Percentiles rank a stretch among this genome's conserved stretches.
These are phyloP conservation scores for Blepharisma stoltei DNA, from an alignment of 73 alveolate species.

Conservation along the genomic window DNA sequence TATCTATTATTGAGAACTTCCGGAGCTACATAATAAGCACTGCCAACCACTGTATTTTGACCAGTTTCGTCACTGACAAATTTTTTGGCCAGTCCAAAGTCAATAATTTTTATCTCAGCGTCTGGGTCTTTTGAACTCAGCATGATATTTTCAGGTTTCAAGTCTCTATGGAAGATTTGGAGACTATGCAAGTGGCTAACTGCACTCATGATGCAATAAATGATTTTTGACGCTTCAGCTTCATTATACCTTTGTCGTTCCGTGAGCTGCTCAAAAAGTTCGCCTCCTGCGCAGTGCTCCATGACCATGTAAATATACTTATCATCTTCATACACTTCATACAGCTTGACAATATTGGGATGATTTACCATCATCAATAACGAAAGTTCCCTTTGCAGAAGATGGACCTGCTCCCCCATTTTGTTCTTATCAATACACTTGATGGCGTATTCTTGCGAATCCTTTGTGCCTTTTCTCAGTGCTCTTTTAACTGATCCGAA, in stretches of 20 bases:
- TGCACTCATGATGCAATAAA: constrained; percentile 58
- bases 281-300: constrained; percentile 65
- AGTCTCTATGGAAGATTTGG: constrained; percentile 70
- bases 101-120: constrained; percentile 78
- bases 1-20: constrained; percentile 47
- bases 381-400: constrained; percentile 30
- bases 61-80: background rate
- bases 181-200: constrained; percentile 63
- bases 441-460: constrained; percentile 37
- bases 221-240: constrained; percentile 55
- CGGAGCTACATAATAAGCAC: constrained; percentile 57
- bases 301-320: constrained; percentile 54
- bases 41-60: constrained; percentile 39
- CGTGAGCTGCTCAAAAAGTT: constrained; percentile 43
- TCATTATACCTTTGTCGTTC: constrained; percentile 44
- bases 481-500: constrained; percentile 27
- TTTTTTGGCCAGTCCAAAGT: constrained; percentile 71
- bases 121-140: constrained; percentile 55
- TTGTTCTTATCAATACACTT: constrained; percentile 33
- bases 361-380: constrained; percentile 38
- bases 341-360: constrained; percentile 56
- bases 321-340: constrained; percentile 63
- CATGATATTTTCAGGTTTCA: constrained; percentile 73
- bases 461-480: background rate
- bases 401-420: background rate